Evolutionary conservation across 2,329 filamentous ascomycete genomes (phyloP), one percentile per base, ranked within the genome.

Genomic region (Paracoccidioides lutzii): DNA sequence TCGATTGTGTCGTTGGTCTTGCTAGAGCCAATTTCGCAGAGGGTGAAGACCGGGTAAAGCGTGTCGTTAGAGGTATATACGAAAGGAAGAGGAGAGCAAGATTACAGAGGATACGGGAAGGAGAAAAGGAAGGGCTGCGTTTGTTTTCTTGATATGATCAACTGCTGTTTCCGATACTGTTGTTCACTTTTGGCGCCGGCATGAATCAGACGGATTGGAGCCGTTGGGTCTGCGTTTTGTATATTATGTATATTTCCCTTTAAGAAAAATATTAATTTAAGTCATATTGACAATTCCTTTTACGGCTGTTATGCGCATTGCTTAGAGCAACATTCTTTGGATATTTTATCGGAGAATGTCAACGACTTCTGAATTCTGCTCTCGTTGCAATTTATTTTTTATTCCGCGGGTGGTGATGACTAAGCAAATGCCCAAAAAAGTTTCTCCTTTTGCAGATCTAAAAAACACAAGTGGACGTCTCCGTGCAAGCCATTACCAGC

Each of bases 11-110:
- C 0, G 85, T 95, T 2, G 78, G 80, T 4, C 78, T 98, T 33
- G 90, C 93, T 0, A 79, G 82, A 55, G 88, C 88, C 9, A 98
- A 98, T 70, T 98, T 89, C 62, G 77, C 81, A 5, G 88, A 95
- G 67, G 90, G 91, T 0, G 81, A 81, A 52, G 86, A 88, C 56
- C 83, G 87, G 70, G 88, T 93, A 22, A 83, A 81, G 60, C 78
- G 82, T 28, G 89, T 89, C 1, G 83, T 98, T 0, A 76, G 85
- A 53, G 93, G 90, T 3, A 89, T 98, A 1, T 98, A 95, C 70
- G 88, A 96, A 76, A 78, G 93, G 59, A 95, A 95, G 78, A 93
- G 85, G 74, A 81, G 77, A 67, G 65, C 75, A 57, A 76, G 90
- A 14, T 71, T 68, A 52, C 76, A 80, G 61, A 66, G 64, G 54